Evolutionary conservation across 2,329 filamentous ascomycete genomes (phyloP), one percentile per base, ranked within the genome.

Genomic region (Fulvia fulva): DNA sequence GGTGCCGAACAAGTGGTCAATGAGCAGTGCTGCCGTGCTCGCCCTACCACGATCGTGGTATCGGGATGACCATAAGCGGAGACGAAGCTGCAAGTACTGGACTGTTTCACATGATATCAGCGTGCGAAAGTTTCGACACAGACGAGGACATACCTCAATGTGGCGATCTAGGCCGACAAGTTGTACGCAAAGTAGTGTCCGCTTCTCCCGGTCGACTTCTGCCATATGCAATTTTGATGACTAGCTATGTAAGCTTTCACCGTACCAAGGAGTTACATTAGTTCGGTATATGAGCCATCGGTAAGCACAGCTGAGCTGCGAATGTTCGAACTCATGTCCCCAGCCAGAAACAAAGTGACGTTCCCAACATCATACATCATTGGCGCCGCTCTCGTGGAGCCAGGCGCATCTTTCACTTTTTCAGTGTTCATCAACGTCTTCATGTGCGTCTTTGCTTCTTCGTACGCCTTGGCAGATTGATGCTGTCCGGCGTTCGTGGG

Each of bases 371-470:
- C 58, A 32, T 63, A 62, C 21, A 65, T 34, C 30, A 51, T 52
- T 28, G 55, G 28, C 12, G 60, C 56, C 25, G 57, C 46, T 34
- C 58, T 45, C 30, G 55, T 55, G 1, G 58, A 43, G n/a, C 54
- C 46, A 9, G 51, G 54, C 19, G 55, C 51, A 21, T 54, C 52
- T 41, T 60, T 60, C 6, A 44, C 44, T 21, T 28, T 54, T 30
- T 64, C 62, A 5, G 60, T 60, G 30, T 62, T 63, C 22, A 62
- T 58, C 5, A 66, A 56, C n/a, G 56, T 59, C 4, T 50, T 56
- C 62, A 66, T 65, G 30, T 65, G 51, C n/a, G 19, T 28, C 50
- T 61, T 59, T 3, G 64, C 62, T 25, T 62, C 53, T 21, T 65
- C 51, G 56, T 60, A 66, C 6, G 56, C 23, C 7, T 32, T 46